Base-by-base conservation (phyloP, 2,329 filamentous ascomycete genomes). In the Coniochaeta ligniaria region DNA sequence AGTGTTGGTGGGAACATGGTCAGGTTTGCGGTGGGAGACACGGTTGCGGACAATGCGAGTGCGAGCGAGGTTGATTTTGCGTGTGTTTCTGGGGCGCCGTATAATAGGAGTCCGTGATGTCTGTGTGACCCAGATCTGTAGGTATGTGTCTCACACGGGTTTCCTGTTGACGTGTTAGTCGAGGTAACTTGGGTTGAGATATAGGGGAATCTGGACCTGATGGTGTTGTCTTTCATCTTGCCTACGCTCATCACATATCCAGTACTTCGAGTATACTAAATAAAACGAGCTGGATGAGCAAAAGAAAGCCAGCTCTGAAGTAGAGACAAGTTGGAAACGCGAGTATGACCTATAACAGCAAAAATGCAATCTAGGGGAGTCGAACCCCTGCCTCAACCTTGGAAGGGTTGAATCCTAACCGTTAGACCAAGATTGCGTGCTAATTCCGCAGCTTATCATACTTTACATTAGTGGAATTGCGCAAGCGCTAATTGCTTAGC, bases 41-140 rank as follows among this genome's bases (percentile, higher is more conserved):
- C 50, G n/a, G 60, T 65, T 22, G 60, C 22, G 33, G 33, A 35
- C 56, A 60, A 60, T 59, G 63, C 64, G 58, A 64, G 60, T 12
- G 63, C 63, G 8, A 62, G 31, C 17, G 61, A 64, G 59, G 45
- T 65, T 1, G 64, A 67, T 57, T 61, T 65, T 58, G 64, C 63
- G 6, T 67, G 65, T 55, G 54, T 63, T 14, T 31, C 61, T 56
- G 64, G 64, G 36, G 59, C 26, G 24, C 59, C 47, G 58, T 66
- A 63, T 41, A 61, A 64, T 38, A 62, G 60, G 3, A 66, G 60
- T 57, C 65, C 64, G 2, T 63, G 55, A 62, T 14, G 28, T n/a
- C 24, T 6, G 28, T 9, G 5, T 5, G 28, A n/a, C n/a, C n/a
- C n/a, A 31, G 28, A 31, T 31, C n/a, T 31, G 28, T 31, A 31